Evolutionary conservation across 2,329 filamentous ascomycete genomes (phyloP).

Genomic region (Alternaria sp.): DNA sequence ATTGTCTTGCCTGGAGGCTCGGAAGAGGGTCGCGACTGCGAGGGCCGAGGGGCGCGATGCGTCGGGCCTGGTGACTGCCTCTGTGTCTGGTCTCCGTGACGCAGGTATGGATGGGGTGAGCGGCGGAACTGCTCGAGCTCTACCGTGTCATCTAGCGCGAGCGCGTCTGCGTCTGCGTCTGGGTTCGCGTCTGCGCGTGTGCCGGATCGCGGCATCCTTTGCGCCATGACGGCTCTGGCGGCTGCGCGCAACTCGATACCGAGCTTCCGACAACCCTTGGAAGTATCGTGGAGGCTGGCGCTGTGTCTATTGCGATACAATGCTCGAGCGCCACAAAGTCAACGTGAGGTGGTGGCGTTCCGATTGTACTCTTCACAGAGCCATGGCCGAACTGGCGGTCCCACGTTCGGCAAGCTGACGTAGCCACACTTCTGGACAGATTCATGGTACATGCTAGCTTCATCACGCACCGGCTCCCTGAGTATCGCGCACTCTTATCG

Average conservation of each 20-base stretch:
- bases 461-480: not conserved
- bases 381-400: not conserved
- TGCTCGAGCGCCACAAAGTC: not conserved
- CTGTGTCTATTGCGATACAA: not conserved
- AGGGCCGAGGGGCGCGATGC: not conserved
- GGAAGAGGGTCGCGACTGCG: conserved; percentile 20
- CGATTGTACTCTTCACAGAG: not conserved
- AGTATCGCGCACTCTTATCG: not conserved
- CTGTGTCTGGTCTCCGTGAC: conserved; percentile 36
- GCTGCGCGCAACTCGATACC: not conserved
- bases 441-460: conserved; percentile 20
- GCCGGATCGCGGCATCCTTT: conserved; percentile 20
- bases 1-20: conserved; percentile 25
- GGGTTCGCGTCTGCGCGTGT: conserved; percentile 25
- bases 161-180: conserved; percentile 28
- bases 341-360: not conserved
- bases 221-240: conserved; percentile 3
- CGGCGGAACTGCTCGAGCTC: conserved; percentile 45
- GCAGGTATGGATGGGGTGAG: conserved; percentile 49
- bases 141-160: conserved; percentile 32
- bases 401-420: not conserved
- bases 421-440: conserved; percentile 5
- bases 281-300: not conserved
- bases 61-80: conserved; percentile 20
- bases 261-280: not conserved